Evolutionary conservation across 306 rosid species (phyloP), one percentile per base, ranked within the genome.

Genomic region (Ceratonia siliqua): DNA sequence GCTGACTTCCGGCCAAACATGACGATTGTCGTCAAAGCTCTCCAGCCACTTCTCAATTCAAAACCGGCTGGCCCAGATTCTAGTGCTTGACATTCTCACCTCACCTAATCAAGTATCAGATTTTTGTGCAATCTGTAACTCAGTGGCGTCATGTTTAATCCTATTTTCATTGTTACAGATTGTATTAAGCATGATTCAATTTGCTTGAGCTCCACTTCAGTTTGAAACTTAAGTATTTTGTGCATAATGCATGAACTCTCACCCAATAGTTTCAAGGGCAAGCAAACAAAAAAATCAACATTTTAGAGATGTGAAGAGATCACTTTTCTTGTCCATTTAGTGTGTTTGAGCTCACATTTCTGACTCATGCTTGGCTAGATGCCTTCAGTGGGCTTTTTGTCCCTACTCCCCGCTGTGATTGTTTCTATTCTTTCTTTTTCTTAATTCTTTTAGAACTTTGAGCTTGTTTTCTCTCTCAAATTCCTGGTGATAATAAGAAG

Each of bases 1-100:
- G 96, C 96, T n/a, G 98, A 94, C 68, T 94, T 94, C 79, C 59
- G 98, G 81, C 98, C 98, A 73, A 94, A 94, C 78, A 94, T 94
- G 98, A 94, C 97, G 0, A 94, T 94, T 69, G 98, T 94, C 41
- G 98, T 94, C 27, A 94, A 91, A 86, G 98, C 98, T 69, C 86
- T 94, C 4, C 98, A 94, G 65, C 98, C 98, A 59, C 97, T 94
- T 74, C 90, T 94, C 56, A 91, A 90, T 82, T 68, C 95, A 45
- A 94, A 84, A 82, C 98, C 96, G 5, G 68, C 94, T 38, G 98
- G 93, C 74, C 89, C 91, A 10, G 90, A 86, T 0, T 1, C 96
- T 28, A 75, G 4, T 25, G 89, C 88, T 62, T 90, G 85, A 79
- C 22, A 50, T 41, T 75, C 57, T 71, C 45, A 65, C 38, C 20